phyloP scores from a whole-genome alignment of 2,329 filamentous ascomycete species.

The Gyromitra esculenta region DNA sequence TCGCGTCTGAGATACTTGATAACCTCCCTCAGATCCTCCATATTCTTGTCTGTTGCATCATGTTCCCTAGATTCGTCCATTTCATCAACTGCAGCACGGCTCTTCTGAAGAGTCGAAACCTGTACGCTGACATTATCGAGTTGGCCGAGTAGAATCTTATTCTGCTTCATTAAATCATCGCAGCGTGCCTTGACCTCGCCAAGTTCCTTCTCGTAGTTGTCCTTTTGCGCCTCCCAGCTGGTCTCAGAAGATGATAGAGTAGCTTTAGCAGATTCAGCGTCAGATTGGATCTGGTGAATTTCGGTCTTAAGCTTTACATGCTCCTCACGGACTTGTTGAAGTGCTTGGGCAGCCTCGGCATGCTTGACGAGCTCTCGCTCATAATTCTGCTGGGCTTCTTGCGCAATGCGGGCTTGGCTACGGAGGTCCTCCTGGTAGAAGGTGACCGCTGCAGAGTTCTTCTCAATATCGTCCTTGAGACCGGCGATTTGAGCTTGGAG shows the following conservation, averaged over 20 bases:
- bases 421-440: conserved; percentile 92
- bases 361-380: conserved; percentile 95
- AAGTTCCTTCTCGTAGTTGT: conserved; percentile 84
- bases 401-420: conserved; percentile 90
- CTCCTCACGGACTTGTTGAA: conserved; percentile 81
- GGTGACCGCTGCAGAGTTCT: conserved; percentile 79
- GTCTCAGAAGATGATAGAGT: conserved; percentile 81
- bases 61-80: conserved; percentile 63
- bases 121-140: conserved; percentile 84
- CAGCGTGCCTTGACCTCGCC: conserved; percentile 78
- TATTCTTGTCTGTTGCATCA: conserved; percentile 65
- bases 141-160: conserved; percentile 88
- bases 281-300: conserved; percentile 76
- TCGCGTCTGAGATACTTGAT: conserved; percentile 91
- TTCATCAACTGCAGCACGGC: conserved; percentile 68
- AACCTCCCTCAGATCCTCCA: conserved; percentile 85
- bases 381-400: conserved; percentile 92
- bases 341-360: conserved; percentile 87
- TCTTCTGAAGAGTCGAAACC: conserved; percentile 81
- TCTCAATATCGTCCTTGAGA: conserved; percentile 83
- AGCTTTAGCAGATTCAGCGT: conserved; percentile 85
- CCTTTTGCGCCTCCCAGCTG: conserved; percentile 85
- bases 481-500: conserved; percentile 81
- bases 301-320: conserved; percentile 84
- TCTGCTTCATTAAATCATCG: conserved; percentile 87